A percentile compares a stretch with the other conserved stretches of the same genome.
phyloP scores from a whole-genome alignment of 345 rosid species.

The Sonneratia caseolaris region DNA sequence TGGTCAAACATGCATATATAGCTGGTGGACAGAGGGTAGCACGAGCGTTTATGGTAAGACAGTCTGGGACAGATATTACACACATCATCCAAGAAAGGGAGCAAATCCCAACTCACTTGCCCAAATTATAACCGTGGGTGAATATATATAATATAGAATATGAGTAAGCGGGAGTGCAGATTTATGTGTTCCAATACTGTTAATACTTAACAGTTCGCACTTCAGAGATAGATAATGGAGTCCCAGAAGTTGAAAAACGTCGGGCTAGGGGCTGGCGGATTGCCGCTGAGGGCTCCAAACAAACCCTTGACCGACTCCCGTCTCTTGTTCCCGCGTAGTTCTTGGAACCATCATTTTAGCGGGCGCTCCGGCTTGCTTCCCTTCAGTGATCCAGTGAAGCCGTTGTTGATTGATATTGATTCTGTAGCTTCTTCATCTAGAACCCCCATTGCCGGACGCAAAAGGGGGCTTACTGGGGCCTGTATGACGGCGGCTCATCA shows the following conservation, averaged over 20 bases:
- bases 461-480: neutral
- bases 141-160: neutral
- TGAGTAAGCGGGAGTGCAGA: too few species aligned
- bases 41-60: neutral
- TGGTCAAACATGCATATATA: constrained; percentile 11
- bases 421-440: neutral
- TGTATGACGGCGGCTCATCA: neutral
- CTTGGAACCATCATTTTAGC: neutral
- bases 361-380: neutral
- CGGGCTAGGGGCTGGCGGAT: neutral
- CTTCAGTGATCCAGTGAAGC: neutral
- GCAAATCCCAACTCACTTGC: neutral
- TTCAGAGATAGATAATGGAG: neutral
- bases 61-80: neutral
- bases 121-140: neutral
- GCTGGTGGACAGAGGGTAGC: neutral
- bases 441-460: neutral
- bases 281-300: neutral
- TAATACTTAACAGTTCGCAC: too few species aligned
- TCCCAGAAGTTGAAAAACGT: neutral
- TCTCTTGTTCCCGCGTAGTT: neutral
- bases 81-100: neutral
- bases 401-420: neutral
- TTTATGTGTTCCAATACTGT: too few species aligned
- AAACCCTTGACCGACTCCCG: neutral